Percentiles rank a stretch among this genome's conserved stretches.
phyloP scores from a whole-genome alignment of 768 basidiomycete species.

The Lactarius evosmus region DNA sequence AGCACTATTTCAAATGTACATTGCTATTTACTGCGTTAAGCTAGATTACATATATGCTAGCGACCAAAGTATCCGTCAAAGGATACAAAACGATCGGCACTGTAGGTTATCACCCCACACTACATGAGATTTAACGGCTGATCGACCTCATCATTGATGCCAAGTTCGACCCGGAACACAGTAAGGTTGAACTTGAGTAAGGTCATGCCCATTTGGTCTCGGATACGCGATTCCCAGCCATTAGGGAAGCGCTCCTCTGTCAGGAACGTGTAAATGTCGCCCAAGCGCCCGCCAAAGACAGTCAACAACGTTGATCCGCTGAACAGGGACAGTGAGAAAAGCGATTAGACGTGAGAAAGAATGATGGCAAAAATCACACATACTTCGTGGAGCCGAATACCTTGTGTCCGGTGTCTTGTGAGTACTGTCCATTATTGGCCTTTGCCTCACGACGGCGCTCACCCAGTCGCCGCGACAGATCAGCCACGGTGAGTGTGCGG shows the following conservation, averaged over 20 bases:
- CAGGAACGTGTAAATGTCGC: slow-evolving; percentile 53
- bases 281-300: slow-evolving; percentile 63
- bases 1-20: no score
- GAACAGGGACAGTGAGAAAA: background rate
- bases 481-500: slow-evolving; percentile 48
- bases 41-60: background rate
- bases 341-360: background rate
- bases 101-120: background rate
- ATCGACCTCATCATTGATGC: slow-evolving; percentile 33
- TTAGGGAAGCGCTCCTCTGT: slow-evolving; percentile 67
- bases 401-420: slow-evolving; percentile 49
- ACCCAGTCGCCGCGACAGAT: slow-evolving; percentile 55
- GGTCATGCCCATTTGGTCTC: slow-evolving; percentile 56
- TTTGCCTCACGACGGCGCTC: slow-evolving; percentile 60
- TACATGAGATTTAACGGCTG: slow-evolving; percentile 12
- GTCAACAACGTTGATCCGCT: slow-evolving; percentile 63
- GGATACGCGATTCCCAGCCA: slow-evolving; percentile 63
- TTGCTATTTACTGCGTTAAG: no score
- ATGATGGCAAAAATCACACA: slow-evolving; percentile 28
- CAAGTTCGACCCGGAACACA: slow-evolving; percentile 33
- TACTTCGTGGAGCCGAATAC: slow-evolving; percentile 68
- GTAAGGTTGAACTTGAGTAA: slow-evolving; percentile 51
- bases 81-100: background rate
- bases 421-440: slow-evolving; percentile 54
- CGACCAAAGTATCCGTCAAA: background rate